Percentiles rank a stretch among this genome's conserved stretches.
Conservation (phyloP, 257 asterid species). For the Scutellaria baicalensis region DNA sequence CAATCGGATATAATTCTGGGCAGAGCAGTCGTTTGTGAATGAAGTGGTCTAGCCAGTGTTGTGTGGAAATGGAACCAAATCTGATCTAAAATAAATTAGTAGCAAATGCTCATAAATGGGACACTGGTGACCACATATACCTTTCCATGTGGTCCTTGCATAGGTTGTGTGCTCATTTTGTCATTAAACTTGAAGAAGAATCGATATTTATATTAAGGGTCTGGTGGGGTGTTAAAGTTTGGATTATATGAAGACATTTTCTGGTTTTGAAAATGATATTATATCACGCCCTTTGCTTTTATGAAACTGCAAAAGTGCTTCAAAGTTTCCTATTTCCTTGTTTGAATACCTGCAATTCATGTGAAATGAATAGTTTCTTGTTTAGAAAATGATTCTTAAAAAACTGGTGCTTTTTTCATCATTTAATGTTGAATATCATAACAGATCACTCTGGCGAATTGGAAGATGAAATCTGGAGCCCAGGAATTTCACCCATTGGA, state of each 20-base stretch:
- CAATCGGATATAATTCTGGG: not conserved
- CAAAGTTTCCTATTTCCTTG: not conserved
- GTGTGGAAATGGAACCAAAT: slow-evolving; percentile 26
- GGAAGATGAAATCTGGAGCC: slow-evolving; percentile 62
- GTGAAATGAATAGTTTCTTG: not conserved
- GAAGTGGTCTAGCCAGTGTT: slow-evolving; percentile 16
- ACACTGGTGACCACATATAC: slow-evolving; percentile 23
- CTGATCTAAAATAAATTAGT: slow-evolving; percentile 22
- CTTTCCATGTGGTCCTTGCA: slow-evolving; percentile 35
- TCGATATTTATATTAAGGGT: not conserved
- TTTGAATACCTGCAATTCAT: not conserved
- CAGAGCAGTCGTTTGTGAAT: not conserved
- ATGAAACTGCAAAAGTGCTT: slow-evolving; percentile 4
- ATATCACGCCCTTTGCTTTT: slow-evolving; percentile 13
- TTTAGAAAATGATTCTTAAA: not conserved
- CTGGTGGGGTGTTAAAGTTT: slow-evolving; percentile 4
- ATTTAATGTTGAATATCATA: not conserved
- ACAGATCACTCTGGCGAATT: slow-evolving; percentile 48
- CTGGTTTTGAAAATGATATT: slow-evolving; percentile 20
- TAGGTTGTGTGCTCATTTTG: slow-evolving; percentile 13
- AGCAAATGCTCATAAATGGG: slow-evolving; percentile 11
- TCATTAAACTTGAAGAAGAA: slow-evolving; percentile 9
- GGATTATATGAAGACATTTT: slow-evolving; percentile 26
- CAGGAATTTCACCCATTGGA: slow-evolving; percentile 20
- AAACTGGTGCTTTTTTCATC: not conserved